Evolutionary conservation across 1,284 basidiomycete genomes (phyloP).

Genomic region (Pseudozyma sp.): DNA sequence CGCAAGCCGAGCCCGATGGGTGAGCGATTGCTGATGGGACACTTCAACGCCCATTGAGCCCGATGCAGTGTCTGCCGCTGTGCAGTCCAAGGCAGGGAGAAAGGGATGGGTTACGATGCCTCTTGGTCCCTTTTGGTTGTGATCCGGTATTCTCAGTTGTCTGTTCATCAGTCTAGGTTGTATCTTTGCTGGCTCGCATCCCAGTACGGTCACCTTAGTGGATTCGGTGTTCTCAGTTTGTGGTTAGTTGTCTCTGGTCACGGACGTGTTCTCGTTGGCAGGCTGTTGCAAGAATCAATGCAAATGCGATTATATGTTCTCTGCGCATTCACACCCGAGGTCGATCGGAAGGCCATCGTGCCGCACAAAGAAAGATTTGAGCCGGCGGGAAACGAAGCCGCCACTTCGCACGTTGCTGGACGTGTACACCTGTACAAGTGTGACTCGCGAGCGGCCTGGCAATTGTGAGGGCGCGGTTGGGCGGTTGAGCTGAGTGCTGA

Average conservation of each 20-base stretch:
- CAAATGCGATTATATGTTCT: not conserved
- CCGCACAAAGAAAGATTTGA: too few relatives aligned
- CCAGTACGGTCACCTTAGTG: not conserved
- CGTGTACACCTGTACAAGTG: too few relatives aligned
- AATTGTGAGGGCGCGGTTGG: too few relatives aligned
- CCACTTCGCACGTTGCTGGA: too few relatives aligned
- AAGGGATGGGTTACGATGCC: too few relatives aligned
- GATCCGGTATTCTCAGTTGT: constrained; percentile 3
- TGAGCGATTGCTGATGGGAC: constrained; percentile 63
- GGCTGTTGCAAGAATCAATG: constrained; percentile 16
- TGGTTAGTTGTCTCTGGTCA: constrained; percentile 15
- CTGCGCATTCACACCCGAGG: too few relatives aligned
- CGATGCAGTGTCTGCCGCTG: not conserved
- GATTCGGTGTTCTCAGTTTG: constrained; percentile 1
- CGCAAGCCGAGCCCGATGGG: constrained; percentile 64
- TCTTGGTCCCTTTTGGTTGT: not conserved
- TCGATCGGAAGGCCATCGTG: too few relatives aligned
- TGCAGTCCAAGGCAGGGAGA: too few relatives aligned
- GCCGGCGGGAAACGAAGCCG: too few relatives aligned
- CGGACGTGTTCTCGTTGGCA: constrained; percentile 10
- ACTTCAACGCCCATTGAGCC: constrained; percentile 53
- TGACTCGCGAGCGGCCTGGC: too few relatives aligned
- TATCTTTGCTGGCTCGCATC: constrained; percentile 13
- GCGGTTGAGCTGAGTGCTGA: too few relatives aligned
- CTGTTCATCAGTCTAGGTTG: not conserved